Base-by-base conservation (phyloP, 225 moss, liverwort and hornwort genomes). In the Pseudoscleropodium purum region DNA sequence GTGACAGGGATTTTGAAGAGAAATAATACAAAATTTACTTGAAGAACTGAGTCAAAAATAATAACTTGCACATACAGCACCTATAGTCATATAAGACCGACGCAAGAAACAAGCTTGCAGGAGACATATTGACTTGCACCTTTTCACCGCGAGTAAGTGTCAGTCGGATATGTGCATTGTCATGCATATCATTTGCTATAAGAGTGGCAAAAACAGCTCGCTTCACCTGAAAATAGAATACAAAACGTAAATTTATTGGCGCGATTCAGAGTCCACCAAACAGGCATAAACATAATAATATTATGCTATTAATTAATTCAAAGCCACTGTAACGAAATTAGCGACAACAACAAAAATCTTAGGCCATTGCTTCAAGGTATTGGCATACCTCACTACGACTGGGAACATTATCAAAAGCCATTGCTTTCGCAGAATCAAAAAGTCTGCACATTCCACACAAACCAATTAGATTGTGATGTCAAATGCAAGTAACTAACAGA, bases 71-170 rank as follows among this genome's bases (percentile, higher is more conserved):
- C 43, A 86, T 39, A 63, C 64, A 70, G n/a, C 31, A 30, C 39
- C 85, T 57, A 23, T 34, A 64, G 82, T 11, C 47, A 64, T 25
- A 36, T 11, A 64, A 64, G 34, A 33, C 11, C 9, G 11, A 82
- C 25, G 33, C 47, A 82, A 34, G 82, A 82, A 39, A 60, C 41
- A 64, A 51, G 15, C 51, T 87, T 51, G 57, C 62, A 88, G 34
- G 26, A 85, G 62, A 15, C 10, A 57, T 37, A 70, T 60, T 41
- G 27, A 37, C 27, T 34, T 26, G 54, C 75, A 94, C 97, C 98
- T 98, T 98, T 89, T 95, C 93, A 78, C 98, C 98, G 60, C 97
- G 95, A 31, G 98, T 97, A 47, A 98, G 96, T 25, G 97, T 98
- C 51, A 98, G 92, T 87, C 96, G 93, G 73, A 96, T 83, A 84